Evolutionary conservation across 1,284 basidiomycete genomes (phyloP).

Genomic region (Tilletia setariae): DNA sequence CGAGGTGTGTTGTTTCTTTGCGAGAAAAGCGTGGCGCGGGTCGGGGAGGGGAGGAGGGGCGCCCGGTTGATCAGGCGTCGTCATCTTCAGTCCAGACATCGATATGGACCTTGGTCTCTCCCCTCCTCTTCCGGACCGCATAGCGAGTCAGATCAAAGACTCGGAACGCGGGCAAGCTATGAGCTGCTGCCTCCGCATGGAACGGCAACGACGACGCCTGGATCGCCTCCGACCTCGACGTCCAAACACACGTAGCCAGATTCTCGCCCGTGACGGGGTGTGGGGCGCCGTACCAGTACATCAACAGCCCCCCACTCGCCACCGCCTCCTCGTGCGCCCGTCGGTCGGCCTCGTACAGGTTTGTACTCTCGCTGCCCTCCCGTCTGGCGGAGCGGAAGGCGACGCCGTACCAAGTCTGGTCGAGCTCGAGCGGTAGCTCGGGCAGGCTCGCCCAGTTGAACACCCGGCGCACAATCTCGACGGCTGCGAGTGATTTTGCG

Average conservation of each 20-base stretch:
- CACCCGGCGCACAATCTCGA: constrained; percentile 18
- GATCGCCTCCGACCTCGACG: constrained; percentile 28
- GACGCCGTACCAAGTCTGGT: constrained; percentile 42
- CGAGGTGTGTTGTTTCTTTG: background rate
- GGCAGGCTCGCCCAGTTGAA: constrained; percentile 41
- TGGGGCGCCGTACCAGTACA: constrained; percentile 49
- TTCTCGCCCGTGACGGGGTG: constrained; percentile 35
- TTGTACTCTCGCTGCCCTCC: constrained; percentile 25
- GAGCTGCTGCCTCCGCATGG: constrained; percentile 33
- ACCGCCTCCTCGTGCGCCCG: constrained; percentile 46
- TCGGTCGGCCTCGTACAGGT: constrained; percentile 43
- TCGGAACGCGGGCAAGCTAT: constrained; percentile 32
- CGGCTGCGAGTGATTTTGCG: constrained; percentile 13
- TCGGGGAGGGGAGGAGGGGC: background rate
- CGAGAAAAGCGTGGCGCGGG: too few relatives aligned
- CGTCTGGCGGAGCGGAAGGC: constrained; percentile 38
- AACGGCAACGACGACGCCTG: constrained; percentile 29
- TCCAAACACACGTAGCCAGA: constrained; percentile 50
- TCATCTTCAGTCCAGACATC: constrained; percentile 29
- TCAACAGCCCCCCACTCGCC: constrained; percentile 35
- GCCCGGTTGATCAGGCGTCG: background rate
- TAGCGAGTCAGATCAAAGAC: constrained; percentile 39
- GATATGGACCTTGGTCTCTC: constrained; percentile 50
- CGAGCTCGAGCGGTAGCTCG: constrained; percentile 18
- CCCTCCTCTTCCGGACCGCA: constrained; percentile 37